These are phyloP conservation scores for Ceratonia siliqua DNA, from an alignment of 306 rosid genomes.

Conservation along the genomic window DNA sequence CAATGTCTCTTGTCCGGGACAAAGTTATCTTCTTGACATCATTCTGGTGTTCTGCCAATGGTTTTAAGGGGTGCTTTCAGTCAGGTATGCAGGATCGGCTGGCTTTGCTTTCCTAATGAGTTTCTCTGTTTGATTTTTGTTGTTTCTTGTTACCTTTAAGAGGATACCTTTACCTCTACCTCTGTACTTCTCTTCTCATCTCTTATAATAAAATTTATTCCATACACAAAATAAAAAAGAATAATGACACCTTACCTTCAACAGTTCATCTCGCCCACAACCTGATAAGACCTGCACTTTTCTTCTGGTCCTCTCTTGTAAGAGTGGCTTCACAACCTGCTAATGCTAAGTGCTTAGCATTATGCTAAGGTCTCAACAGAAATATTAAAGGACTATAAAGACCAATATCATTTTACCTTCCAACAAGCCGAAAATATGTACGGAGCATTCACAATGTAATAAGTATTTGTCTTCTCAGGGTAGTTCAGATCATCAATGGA, in stretches of 20 bases:
- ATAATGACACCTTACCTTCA: constrained; percentile 55
- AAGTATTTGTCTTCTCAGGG: constrained; percentile 90
- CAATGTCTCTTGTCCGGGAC: not conserved
- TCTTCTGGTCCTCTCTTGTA: constrained; percentile 92
- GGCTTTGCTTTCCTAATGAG: not conserved
- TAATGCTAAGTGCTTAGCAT: constrained; percentile 20
- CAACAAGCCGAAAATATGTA: constrained; percentile 94
- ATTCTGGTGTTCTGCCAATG: not conserved
- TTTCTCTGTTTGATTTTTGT: not conserved
- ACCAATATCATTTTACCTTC: constrained; percentile 63
- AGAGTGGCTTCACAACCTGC: constrained; percentile 96
- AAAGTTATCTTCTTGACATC: not conserved
- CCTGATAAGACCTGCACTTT: constrained; percentile 86
- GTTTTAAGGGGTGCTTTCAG: not conserved
- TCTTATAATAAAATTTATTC: not conserved
- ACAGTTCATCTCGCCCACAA: constrained; percentile 82
- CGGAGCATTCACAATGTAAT: constrained; percentile 85
- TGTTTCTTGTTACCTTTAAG: not conserved
- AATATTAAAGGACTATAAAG: constrained; percentile 19
- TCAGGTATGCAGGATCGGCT: not conserved
- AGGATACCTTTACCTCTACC: constrained; percentile 6
- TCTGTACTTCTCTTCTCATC: not conserved
- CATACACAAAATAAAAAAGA: not conserved
- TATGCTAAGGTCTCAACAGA: constrained; percentile 17
- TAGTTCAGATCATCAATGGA: constrained; percentile 94